Percentiles rank a stretch among this genome's conserved stretches.
Conservation (phyloP, 2,329 filamentous ascomycete species). For the Arthrinium puccinioides region DNA sequence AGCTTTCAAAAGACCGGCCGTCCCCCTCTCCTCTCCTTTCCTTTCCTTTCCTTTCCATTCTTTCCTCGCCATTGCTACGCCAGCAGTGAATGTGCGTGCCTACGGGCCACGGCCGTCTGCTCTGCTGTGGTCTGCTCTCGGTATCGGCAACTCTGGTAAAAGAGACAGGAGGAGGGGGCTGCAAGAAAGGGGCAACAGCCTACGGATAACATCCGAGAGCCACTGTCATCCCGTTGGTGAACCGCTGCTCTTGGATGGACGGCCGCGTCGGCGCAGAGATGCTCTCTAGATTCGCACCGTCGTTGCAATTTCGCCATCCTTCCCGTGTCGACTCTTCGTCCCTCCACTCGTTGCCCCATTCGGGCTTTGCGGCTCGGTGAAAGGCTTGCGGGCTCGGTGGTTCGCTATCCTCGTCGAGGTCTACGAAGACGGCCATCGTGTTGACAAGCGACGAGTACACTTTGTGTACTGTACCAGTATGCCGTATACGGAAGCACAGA, state of each 20-base stretch:
- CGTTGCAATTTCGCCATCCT: constrained; percentile 1
- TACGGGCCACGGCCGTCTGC: too few species aligned
- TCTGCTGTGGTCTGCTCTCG: too few species aligned
- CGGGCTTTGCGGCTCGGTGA: constrained; percentile 11
- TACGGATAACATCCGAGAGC: constrained; percentile 64
- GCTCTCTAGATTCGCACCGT: background rate
- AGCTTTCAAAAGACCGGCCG: constrained; percentile 9
- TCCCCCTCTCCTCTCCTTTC: background rate
- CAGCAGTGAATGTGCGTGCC: too few species aligned
- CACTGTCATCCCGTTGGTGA: constrained; percentile 52
- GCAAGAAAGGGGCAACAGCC: constrained; percentile 29
- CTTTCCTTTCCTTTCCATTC: background rate
- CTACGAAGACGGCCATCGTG: constrained; percentile 26
- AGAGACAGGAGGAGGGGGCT: constrained; percentile 7
- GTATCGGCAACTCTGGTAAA: too few species aligned
- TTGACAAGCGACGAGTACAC: too few species aligned
- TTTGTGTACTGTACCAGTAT: too few species aligned
- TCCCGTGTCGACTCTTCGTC: constrained; percentile 3
- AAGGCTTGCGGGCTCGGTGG: constrained; percentile 13
- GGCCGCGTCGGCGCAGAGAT: background rate
- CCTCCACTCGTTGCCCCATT: constrained; percentile 15
- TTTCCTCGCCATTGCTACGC: background rate
- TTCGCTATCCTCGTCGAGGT: constrained; percentile 23
- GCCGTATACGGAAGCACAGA: too few species aligned
- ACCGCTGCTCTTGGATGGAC: constrained; percentile 34